phyloP scores from a whole-genome alignment of 331 rosid genomes.

The Telfairia occidentalis region DNA sequence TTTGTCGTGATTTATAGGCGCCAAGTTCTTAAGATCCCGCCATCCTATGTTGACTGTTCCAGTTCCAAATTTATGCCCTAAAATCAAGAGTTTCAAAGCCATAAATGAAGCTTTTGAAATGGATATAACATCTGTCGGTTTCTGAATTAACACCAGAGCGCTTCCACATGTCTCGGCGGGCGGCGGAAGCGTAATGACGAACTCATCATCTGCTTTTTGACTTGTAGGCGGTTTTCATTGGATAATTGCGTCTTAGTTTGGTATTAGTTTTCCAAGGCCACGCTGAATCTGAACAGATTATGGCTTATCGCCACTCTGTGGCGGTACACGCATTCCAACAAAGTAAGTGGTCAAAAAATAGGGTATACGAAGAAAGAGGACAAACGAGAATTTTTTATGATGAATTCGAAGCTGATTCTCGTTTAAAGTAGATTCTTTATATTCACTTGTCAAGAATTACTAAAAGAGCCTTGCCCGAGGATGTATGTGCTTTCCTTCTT shows the following conservation, averaged over 20 bases:
- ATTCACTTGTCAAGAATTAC: not conserved
- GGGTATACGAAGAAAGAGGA: not conserved
- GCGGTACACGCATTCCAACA: constrained; percentile 6
- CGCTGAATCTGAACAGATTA: not conserved
- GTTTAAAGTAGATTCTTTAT: not conserved
- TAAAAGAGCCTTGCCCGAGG: not conserved
- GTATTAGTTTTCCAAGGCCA: not conserved
- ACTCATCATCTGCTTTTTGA: not conserved
- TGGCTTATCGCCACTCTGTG: not conserved
- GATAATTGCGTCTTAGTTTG: not conserved
- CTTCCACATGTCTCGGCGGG: not conserved
- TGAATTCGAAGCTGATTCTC: not conserved
- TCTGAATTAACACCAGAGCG: not conserved
- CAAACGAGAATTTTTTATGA: not conserved
- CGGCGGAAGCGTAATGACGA: not conserved
- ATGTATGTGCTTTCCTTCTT: not conserved
- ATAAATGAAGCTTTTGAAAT: not conserved
- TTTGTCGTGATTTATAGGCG: not conserved
- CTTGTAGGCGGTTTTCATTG: not conserved
- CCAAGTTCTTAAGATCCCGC: not conserved
- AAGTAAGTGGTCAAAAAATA: not conserved
- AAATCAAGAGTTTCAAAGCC: not conserved
- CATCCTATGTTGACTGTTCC: not conserved
- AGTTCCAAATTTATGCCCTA: not conserved
- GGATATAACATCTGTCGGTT: not conserved